These are phyloP conservation scores for Biscogniauxia marginata DNA, from an alignment of 2,329 filamentous ascomycete species.

Conservation along the genomic window DNA sequence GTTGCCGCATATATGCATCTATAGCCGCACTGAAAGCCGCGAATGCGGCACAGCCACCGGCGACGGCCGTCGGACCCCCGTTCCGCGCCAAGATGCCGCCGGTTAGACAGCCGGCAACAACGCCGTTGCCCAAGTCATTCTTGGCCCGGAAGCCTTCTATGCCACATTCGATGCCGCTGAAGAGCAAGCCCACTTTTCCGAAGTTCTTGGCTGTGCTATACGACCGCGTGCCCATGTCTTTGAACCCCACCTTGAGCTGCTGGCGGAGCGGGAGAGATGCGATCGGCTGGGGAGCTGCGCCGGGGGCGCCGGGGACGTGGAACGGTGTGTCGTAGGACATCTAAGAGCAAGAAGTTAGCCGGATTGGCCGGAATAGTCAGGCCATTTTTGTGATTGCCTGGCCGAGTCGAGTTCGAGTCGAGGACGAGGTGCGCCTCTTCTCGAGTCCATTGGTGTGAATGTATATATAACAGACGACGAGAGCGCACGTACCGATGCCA, in stretches of 20 bases:
- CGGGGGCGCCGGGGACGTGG: conserved; percentile 43
- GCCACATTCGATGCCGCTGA: conserved; percentile 90
- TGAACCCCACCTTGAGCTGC: conserved; percentile 83
- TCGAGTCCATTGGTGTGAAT: no score
- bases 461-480: neutral
- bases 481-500: conserved; percentile 75
- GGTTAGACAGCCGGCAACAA: conserved; percentile 85
- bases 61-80: conserved; percentile 85
- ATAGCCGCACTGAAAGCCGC: conserved; percentile 91
- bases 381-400: no score
- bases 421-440: neutral
- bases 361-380: no score
- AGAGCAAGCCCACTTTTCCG: conserved; percentile 87
- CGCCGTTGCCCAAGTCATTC: conserved; percentile 88
- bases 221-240: conserved; percentile 88
- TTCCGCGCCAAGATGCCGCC: conserved; percentile 84
- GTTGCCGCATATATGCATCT: conserved; percentile 85
- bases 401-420: no score
- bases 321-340: conserved; percentile 98
- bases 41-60: conserved; percentile 86
- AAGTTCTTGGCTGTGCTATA: conserved; percentile 91
- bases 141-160: conserved; percentile 91
- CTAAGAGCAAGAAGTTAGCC: conserved; percentile 41
- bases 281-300: conserved; percentile 41
- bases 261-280: conserved; percentile 74